phyloP scores from a whole-genome alignment of 1,139 yeast species.

The Kodamaea fungicola region DNA sequence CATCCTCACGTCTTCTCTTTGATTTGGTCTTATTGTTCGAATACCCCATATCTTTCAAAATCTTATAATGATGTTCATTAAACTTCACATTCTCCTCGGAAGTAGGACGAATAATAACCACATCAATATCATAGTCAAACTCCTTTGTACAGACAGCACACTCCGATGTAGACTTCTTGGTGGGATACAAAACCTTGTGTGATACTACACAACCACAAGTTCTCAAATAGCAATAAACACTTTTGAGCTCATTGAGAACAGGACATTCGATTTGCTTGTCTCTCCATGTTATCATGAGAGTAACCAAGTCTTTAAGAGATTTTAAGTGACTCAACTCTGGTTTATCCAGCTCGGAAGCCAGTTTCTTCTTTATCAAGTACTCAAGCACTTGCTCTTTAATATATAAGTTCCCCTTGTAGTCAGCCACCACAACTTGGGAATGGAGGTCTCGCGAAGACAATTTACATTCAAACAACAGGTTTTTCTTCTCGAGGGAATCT shows the following conservation, averaged over 20 bases:
- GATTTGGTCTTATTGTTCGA: constrained; percentile 14
- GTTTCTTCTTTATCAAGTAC: constrained; percentile 40
- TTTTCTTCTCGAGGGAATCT: constrained; percentile 6
- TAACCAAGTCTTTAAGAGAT: constrained; percentile 28
- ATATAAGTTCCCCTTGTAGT: constrained; percentile 66
- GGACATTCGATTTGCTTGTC: constrained; percentile 39
- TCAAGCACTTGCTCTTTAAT: constrained; percentile 67
- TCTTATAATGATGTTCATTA: constrained; percentile 33
- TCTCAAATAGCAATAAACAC: constrained; percentile 26
- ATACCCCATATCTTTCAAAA: constrained; percentile 22
- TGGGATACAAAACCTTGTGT: constrained; percentile 13
- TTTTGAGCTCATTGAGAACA: constrained; percentile 8
- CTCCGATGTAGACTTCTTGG: constrained; percentile 2
- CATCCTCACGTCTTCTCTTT: constrained; percentile 5
- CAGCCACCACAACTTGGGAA: constrained; percentile 55
- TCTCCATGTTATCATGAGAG: constrained; percentile 25
- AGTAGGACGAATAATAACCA: constrained; percentile 30
- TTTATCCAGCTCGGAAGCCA: constrained; percentile 13
- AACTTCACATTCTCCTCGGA: constrained; percentile 21
- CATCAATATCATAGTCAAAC: constrained; percentile 25
- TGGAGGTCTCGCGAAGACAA: constrained; percentile 8
- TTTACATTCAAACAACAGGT: constrained; percentile 5
- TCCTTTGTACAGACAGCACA: constrained; percentile 36
- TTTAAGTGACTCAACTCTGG: constrained; percentile 40
- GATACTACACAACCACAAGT: constrained; percentile 43